phyloP scores from a whole-genome alignment of 2,329 filamentous ascomycete species.

The Colletotrichum sp. region DNA sequence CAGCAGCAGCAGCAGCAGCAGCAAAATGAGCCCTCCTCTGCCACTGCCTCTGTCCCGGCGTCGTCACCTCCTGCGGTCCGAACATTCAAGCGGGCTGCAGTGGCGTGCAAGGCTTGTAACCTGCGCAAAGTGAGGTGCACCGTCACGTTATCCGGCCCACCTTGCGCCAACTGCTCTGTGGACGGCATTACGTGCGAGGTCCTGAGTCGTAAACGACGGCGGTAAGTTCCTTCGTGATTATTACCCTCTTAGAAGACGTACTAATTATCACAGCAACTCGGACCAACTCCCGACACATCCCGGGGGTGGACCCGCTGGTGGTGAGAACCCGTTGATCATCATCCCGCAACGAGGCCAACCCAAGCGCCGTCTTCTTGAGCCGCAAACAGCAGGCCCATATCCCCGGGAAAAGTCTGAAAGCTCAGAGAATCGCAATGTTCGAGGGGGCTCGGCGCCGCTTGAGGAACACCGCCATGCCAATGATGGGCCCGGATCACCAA shows the following conservation, averaged over 20 bases:
- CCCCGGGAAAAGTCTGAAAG: not conserved
- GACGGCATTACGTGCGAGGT: conserved; percentile 25
- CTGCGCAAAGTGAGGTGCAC: conserved; percentile 28
- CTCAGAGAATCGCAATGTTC: not conserved
- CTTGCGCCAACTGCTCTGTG: conserved; percentile 27
- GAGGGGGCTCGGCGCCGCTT: not conserved
- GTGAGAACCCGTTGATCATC: not conserved
- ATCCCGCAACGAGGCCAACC: not conserved
- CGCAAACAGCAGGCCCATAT: not conserved
- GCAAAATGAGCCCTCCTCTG: not conserved
- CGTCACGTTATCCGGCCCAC: conserved; percentile 23
- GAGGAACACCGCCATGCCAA: not conserved
- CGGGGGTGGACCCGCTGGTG: not conserved
- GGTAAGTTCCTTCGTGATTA: not conserved
- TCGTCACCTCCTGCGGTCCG: not conserved
- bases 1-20: not conserved
- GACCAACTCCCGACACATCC: not conserved
- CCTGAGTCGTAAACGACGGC: conserved; percentile 2
- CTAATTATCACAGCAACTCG: not conserved
- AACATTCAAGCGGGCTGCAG: conserved; percentile 12
- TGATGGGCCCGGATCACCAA: not conserved
- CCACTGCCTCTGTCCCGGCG: not conserved
- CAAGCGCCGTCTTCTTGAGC: not conserved
- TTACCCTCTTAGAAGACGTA: not conserved
- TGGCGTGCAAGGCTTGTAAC: conserved; percentile 26